Evolutionary conservation across 768 basidiomycete species (phyloP), one percentile per base, ranked within the genome.

Genomic region (Punctularia strigosozonata): DNA sequence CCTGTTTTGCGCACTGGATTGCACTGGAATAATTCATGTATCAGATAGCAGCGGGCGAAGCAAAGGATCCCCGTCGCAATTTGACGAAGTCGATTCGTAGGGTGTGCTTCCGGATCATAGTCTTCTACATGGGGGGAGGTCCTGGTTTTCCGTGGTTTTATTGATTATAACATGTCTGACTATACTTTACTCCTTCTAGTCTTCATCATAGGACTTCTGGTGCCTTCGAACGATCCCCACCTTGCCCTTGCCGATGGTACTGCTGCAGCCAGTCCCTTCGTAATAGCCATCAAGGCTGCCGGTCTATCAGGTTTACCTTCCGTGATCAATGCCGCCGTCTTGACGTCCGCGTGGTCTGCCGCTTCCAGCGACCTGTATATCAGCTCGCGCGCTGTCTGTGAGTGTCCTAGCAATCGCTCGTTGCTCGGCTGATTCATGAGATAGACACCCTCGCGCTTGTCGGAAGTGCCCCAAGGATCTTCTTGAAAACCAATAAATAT

Each of bases 391-490:
- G n/a, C n/a, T n/a, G n/a, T n/a, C n/a, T n/a, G n/a, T n/a, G n/a
- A n/a, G n/a, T n/a, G n/a, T n/a, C n/a, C 33, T 39, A 26, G 20
- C 8, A 38, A 43, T 26, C n/a, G 4, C 17, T 37, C n/a, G n/a
- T n/a, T n/a, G n/a, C n/a, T n/a, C n/a, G n/a, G n/a, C n/a, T n/a
- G n/a, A n/a, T n/a, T n/a, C n/a, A n/a, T n/a, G n/a, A n/a, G 19
- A 14, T 34, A 83, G 84, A 92, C 57, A 89, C 87, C 38, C 70
- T 97, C 41, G 82, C 91, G 18, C 50, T 69, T 13, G 65, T 75
- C 25, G 80, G 84, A 2, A 88, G 88, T 54, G 91, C 91, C 0
- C 92, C 91, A 0, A 75, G 59, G 42, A 59, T 92, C 42, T 92
- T 97, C 62, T 52, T 71, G 20, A 71, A 58, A 50, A 83, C 85